These are phyloP conservation scores for Closterium sp. DNA, from an alignment of 139 green algal species.

Conservation along the genomic window DNA sequence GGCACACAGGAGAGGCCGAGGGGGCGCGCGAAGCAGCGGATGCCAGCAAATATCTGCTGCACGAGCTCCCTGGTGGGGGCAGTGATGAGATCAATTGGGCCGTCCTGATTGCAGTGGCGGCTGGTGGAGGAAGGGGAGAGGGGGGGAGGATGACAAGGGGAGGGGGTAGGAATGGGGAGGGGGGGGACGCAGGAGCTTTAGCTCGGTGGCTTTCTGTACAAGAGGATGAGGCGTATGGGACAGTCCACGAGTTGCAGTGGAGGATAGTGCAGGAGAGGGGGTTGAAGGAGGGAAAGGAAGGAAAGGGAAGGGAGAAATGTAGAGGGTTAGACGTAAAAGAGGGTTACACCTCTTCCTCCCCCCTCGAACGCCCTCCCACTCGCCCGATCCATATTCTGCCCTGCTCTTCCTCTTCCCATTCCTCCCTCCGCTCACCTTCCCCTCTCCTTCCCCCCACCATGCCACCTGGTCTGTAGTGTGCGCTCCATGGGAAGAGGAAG, in stretches of 20 bases:
- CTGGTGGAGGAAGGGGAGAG: not conserved
- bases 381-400: too few species aligned
- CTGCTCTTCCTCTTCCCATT: too few species aligned
- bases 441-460: too few species aligned
- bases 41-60: slow-evolving; percentile 81
- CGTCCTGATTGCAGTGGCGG: slow-evolving; percentile 63
- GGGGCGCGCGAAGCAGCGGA: slow-evolving; percentile 67
- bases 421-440: too few species aligned
- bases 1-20: slow-evolving; percentile 67
- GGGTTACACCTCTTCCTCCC: too few species aligned
- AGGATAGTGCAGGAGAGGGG: not conserved
- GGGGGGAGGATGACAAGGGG: not conserved
- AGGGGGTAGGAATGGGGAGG: not conserved
- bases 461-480: too few species aligned
- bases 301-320: too few species aligned
- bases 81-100: slow-evolving; percentile 88
- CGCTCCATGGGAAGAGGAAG: too few species aligned
- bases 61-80: slow-evolving; percentile 94
- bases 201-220: too few species aligned
- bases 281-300: not conserved
- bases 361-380: too few species aligned
- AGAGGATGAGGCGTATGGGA: slow-evolving; percentile 85
- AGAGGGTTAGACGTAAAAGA: too few species aligned
- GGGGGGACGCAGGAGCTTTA: too few species aligned
- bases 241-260: slow-evolving; percentile 69